These are phyloP conservation scores for Amphirosellinia nigrospora DNA, from an alignment of 495 filamentous ascomycete genomes.

Conservation along the genomic window DNA sequence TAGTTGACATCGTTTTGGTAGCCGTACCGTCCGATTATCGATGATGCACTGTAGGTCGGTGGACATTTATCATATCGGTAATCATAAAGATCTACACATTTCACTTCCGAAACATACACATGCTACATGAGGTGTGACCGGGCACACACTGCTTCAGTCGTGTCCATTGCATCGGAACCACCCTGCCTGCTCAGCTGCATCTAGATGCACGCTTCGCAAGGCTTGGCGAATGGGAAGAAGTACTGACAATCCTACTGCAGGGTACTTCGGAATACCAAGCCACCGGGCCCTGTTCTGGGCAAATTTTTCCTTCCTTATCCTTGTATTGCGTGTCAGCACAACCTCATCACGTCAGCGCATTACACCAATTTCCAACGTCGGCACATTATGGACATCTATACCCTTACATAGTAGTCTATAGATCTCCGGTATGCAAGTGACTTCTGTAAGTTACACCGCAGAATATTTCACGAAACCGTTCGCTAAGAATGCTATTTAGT, in stretches of 20 bases:
- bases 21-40: background rate
- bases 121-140: no score
- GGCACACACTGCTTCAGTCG: background rate
- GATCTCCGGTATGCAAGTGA: background rate
- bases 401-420: no score
- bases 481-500: no score
- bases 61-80: no score
- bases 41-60: background rate
- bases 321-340: background rate
- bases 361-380: slow-evolving; percentile 15
- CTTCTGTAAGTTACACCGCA: background rate
- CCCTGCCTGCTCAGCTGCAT: slow-evolving; percentile 12
- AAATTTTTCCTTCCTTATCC: slow-evolving; percentile 7
- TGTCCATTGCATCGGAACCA: slow-evolving; percentile 7
- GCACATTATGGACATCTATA: background rate
- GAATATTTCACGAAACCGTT: background rate
- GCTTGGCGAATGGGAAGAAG: slow-evolving; percentile 21
- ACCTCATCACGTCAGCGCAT: background rate
- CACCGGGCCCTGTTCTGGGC: slow-evolving; percentile 12
- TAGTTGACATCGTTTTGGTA: background rate
- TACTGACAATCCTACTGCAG: slow-evolving; percentile 3
- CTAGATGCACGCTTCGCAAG: slow-evolving; percentile 16
- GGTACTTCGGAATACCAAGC: slow-evolving; percentile 20
- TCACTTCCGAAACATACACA: background rate
- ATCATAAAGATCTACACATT: background rate